These are phyloP conservation scores for Tulasnella sp. DNA, from an alignment of 768 basidiomycete genomes.

Conservation along the genomic window DNA sequence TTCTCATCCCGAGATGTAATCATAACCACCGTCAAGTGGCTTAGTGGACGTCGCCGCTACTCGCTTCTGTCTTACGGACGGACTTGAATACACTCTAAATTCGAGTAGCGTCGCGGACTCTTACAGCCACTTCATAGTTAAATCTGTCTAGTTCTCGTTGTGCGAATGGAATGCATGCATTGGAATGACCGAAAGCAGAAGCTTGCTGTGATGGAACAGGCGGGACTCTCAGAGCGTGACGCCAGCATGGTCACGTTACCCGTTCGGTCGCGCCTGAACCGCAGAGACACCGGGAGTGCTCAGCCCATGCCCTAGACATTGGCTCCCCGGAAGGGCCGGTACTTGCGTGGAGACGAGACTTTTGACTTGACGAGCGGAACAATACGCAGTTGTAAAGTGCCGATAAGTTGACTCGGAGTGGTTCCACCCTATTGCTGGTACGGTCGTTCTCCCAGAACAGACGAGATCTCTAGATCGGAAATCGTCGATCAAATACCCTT, in stretches of 20 bases:
- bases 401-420: background rate
- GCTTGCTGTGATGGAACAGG: background rate
- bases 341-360: background rate
- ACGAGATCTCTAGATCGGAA: background rate
- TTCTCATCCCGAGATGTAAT: background rate
- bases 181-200: background rate
- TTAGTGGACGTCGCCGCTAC: background rate
- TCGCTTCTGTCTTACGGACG: slow-evolving; percentile 15
- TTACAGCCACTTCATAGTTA: background rate
- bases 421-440: background rate
- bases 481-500: background rate
- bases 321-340: background rate
- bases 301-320: background rate
- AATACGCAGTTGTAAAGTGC: background rate
- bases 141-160: background rate
- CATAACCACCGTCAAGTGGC: background rate
- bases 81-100: background rate
- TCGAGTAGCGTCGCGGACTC: background rate
- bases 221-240: background rate
- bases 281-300: background rate
- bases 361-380: background rate
- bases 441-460: no score
- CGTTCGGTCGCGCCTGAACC: background rate
- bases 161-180: background rate
- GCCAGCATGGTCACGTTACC: background rate